Percentiles rank a stretch among this genome's conserved stretches.
Evolutionary conservation across 1,139 yeast genomes (phyloP).

Genomic region (Nakaseomyces uthaithaninus): DNA sequence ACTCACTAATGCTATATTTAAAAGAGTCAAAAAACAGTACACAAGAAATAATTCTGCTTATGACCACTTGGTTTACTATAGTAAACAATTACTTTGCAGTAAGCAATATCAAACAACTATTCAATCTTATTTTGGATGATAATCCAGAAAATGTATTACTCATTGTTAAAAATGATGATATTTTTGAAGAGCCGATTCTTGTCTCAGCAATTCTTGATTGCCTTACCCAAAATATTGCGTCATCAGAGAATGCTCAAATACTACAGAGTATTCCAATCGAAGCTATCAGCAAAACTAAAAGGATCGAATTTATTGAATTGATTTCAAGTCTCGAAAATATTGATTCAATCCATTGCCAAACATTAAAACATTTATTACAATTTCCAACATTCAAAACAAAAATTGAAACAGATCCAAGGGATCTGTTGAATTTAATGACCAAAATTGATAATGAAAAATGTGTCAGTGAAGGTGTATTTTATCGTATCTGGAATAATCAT

Average conservation of each 20-base stretch:
- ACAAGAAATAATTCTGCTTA: slow-evolving; percentile 23
- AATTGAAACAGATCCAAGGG: slow-evolving; percentile 39
- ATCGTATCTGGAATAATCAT: slow-evolving; percentile 2
- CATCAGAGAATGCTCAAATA: slow-evolving; percentile 6
- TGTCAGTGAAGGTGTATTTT: background rate
- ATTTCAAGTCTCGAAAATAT: slow-evolving; percentile 21
- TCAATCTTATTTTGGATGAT: slow-evolving; percentile 14
- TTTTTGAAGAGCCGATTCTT: slow-evolving; percentile 41
- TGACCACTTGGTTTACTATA: slow-evolving; percentile 52
- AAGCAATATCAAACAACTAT: slow-evolving; percentile 14
- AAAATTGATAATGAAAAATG: background rate
- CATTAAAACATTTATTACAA: slow-evolving; percentile 35
- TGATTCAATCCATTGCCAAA: slow-evolving; percentile 10
- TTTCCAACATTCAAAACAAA: slow-evolving; percentile 46
- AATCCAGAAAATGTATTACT: slow-evolving; percentile 16
- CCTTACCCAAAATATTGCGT: slow-evolving; percentile 13
- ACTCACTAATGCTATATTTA: slow-evolving; percentile 31
- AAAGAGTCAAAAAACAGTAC: background rate
- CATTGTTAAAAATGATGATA: slow-evolving; percentile 23
- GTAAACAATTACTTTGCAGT: slow-evolving; percentile 35
- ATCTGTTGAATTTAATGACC: slow-evolving; percentile 20
- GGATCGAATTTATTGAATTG: slow-evolving; percentile 36
- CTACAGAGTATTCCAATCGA: slow-evolving; percentile 39
- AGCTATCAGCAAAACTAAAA: slow-evolving; percentile 40
- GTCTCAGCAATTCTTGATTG: slow-evolving; percentile 25